These are phyloP conservation scores for Ophiocordyceps unilateralis DNA, from an alignment of 2,329 filamentous ascomycete genomes.

Conservation along the genomic window DNA sequence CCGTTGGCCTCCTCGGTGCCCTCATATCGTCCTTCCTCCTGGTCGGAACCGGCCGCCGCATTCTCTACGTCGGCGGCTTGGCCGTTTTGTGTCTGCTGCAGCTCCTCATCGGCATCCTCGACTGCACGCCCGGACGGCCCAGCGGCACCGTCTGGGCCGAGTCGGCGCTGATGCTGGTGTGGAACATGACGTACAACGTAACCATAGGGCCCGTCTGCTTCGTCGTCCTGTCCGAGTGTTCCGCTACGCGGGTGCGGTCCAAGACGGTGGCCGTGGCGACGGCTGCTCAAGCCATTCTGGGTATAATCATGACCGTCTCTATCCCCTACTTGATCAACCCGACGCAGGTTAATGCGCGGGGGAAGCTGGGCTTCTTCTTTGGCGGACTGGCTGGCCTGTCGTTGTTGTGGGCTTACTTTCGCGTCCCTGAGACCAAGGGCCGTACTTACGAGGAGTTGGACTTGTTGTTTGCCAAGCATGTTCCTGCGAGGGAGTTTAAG, in stretches of 20 bases:
- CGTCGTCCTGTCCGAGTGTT: constrained; percentile 23
- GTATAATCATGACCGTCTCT: constrained; percentile 12
- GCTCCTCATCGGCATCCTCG: constrained; percentile 20
- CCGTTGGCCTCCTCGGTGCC: constrained; percentile 24
- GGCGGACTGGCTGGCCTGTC: constrained; percentile 11
- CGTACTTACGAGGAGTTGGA: constrained; percentile 17
- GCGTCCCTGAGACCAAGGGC: constrained; percentile 15
- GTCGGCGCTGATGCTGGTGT: constrained; percentile 22
- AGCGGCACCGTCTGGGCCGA: constrained; percentile 19
- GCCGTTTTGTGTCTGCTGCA: constrained; percentile 22
- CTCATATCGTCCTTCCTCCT: constrained; percentile 25
- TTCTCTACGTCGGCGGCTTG: constrained; percentile 21
- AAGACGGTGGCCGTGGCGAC: constrained; percentile 24
- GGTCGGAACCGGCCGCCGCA: constrained; percentile 22
- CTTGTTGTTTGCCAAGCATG: constrained; percentile 14
- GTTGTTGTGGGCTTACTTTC: constrained; percentile 16
- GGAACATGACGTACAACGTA: constrained; percentile 24
- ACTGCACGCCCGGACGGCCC: constrained; percentile 29
- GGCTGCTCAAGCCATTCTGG: constrained; percentile 10
- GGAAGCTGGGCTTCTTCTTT: constrained; percentile 17
- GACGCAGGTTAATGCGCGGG: constrained; percentile 16
- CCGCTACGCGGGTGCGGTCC: constrained; percentile 21
- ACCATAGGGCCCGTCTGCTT: constrained; percentile 25
- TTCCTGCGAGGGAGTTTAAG: constrained; percentile 18
- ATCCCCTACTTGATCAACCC: constrained; percentile 17